Evolutionary conservation across 805 yeast genomes (phyloP), one percentile per base, ranked within the genome.

Genomic region (Clavispora asparagi): DNA sequence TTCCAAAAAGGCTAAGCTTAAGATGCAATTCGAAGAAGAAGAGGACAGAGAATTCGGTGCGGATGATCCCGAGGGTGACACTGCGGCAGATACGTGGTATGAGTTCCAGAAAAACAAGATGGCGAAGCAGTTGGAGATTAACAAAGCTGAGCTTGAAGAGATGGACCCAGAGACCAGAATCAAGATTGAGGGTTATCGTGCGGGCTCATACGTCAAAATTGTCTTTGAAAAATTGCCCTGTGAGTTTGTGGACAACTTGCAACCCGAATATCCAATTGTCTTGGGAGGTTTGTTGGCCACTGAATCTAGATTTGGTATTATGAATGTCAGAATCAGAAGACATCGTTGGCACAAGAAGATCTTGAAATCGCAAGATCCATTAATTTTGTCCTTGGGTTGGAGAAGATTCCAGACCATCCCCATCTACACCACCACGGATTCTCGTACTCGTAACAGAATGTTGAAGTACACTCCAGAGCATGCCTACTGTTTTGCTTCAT

Each of bases 311-410:
- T 92, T 91, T 62, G 99, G 99, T 6, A 85, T 87, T 60, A 75
- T 90, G 70, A 92, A 88, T 61, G 97, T 88, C 41, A 82, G 98
- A 71, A 81, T 94, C 50, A 90, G 97, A 81, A 83, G 97, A 68
- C 99, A 94, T 64, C 83, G 99, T 73, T 94, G 99, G 99, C 97
- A 94, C 69, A 92, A 90, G 63, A 90, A 90, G 76, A 88, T 95
- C 48, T 74, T 94, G 58, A 94, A 94, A 67, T 81, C 97, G 9
- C 95, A 89, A 61, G 99, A 94, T 69, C 99, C 99, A 1, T 74
- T 95, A 54, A 89, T 94, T 45, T 64, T 94, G 41, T 92, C 98
- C 0, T 70, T 94, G 38, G 99, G 99, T 33, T 94, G 99, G 99
- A 82, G 99, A 72, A 78, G 99, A 65, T 95, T 94, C 72, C 99